Evolutionary conservation across 495 filamentous ascomycete genomes (phyloP).

Genomic region (Neurospora sp.): DNA sequence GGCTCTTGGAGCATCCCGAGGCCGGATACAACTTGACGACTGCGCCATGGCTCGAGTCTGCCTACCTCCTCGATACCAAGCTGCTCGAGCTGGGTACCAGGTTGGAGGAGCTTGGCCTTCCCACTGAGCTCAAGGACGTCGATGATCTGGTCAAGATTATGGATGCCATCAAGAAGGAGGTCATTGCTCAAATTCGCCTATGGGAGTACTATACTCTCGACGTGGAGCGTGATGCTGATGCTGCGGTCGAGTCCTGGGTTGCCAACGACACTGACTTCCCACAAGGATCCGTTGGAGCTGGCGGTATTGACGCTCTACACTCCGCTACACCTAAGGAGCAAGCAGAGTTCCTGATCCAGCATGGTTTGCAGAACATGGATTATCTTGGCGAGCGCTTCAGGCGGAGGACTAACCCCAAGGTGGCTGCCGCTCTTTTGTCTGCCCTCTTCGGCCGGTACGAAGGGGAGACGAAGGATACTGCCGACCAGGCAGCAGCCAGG

Average conservation of each 20-base stretch:
- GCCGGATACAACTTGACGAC: constrained; percentile 91
- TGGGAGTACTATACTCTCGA: constrained; percentile 93
- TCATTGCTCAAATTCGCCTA: constrained; percentile 62
- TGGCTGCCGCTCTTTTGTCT: constrained; percentile 60
- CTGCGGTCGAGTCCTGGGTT: constrained; percentile 62
- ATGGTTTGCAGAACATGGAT: constrained; percentile 59
- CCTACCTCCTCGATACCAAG: constrained; percentile 76
- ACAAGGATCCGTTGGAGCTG: constrained; percentile 30
- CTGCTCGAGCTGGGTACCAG: constrained; percentile 67
- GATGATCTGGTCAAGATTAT: constrained; percentile 78
- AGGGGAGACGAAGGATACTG: constrained; percentile 29
- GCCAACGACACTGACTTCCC: constrained; percentile 40
- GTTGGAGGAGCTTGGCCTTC: constrained; percentile 57
- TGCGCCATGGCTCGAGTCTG: constrained; percentile 85
- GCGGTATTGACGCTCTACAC: constrained; percentile 36
- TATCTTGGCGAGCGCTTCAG: constrained; percentile 69
- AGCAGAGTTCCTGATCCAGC: constrained; percentile 39
- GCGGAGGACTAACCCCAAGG: constrained; percentile 53
- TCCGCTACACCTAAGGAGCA: constrained; percentile 32
- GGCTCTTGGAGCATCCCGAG: constrained; percentile 91
- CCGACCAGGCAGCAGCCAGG: constrained; percentile 37
- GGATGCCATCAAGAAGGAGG: constrained; percentile 70
- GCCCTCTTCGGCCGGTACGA: constrained; percentile 60
- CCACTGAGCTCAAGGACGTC: constrained; percentile 55
- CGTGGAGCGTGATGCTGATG: constrained; percentile 59